These are phyloP conservation scores for Dendrobium nobile DNA, from an alignment of 106 monocot species.

Conservation along the genomic window DNA sequence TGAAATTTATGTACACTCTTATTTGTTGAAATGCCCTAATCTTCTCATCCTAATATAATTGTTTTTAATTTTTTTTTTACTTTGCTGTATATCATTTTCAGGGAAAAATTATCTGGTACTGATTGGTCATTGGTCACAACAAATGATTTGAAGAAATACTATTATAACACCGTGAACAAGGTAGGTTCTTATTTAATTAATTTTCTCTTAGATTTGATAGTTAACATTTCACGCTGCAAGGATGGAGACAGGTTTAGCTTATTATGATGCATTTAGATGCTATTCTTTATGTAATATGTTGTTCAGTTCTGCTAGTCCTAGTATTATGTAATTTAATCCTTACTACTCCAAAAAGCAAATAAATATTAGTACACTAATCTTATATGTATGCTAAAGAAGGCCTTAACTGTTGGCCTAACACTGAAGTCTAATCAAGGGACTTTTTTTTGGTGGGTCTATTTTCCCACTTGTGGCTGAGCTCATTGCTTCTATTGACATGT, in stretches of 20 bases:
- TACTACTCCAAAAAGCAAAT: neutral
- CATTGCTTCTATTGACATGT: neutral
- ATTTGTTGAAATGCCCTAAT: neutral
- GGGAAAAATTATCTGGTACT: slow-evolving; percentile 85
- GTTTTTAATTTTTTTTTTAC: neutral
- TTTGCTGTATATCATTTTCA: slow-evolving; percentile 13
- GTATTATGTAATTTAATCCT: neutral
- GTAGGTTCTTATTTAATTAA: slow-evolving; percentile 21
- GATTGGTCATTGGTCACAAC: slow-evolving; percentile 85
- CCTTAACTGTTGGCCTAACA: neutral
- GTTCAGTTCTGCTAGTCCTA: neutral
- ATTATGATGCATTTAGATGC: neutral
- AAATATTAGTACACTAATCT: neutral
- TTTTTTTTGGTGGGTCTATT: neutral
- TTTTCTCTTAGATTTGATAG: neutral
- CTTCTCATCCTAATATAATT: neutral
- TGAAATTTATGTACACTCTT: neutral
- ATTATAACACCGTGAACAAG: slow-evolving; percentile 86
- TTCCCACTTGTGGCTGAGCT: neutral
- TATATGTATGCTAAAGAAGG: neutral
- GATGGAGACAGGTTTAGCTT: neutral
- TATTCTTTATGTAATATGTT: neutral
- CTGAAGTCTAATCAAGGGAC: neutral
- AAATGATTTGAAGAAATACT: slow-evolving; percentile 95
- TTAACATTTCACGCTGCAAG: neutral